Base-by-base conservation (phyloP, 441 rosid species). In the Bocquillonia castaneifolia region DNA sequence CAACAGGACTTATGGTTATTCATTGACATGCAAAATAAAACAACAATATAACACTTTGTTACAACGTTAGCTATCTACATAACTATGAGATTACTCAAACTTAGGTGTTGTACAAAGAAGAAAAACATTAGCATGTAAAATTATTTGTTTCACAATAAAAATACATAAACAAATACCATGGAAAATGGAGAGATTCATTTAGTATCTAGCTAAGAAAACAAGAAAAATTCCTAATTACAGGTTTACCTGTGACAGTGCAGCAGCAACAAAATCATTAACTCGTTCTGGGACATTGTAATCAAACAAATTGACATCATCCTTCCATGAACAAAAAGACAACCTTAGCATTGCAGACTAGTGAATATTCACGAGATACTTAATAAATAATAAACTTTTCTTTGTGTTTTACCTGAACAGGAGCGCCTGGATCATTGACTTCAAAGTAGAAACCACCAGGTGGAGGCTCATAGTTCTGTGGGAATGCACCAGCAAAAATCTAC, bases 201-300 rank as follows among this genome's bases (percentile, higher is more conserved):
- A 71, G 26, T 40, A 56, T 26, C 15, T 5, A 32, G 52, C 60
- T 28, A 13, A 22, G 14, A 9, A 63, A 63, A 63, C 13, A 9
- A 57, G 26, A 23, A 64, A 25, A 15, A 28, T 28, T 20, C 55
- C 45, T 3, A 20, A 42, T 29, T 12, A 22, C 42, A 5, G 56
- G 60, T 34, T 64, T 77, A 95, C 99, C 90, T 92, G 99, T 57
- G 90, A 80, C 76, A 92, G 37, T 68, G 99, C 99, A 72, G 98
- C 98, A 67, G 89, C 79, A 26, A 93, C 96, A 69, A 93, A 93
- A 74, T 80, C 93, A 76, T 89, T 80, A 54, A 93, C 98, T 74
- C 97, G 90, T 0, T 93, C 95, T 78, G 79, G 86, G 59, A 92
- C 99, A 82, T 95, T 95, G 92, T 93, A 96, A 86, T 96, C 99